Percentiles rank a stretch among this genome's conserved stretches.
Conservation (phyloP, 345 rosid genomes). For the Geranium rotundifolium region DNA sequence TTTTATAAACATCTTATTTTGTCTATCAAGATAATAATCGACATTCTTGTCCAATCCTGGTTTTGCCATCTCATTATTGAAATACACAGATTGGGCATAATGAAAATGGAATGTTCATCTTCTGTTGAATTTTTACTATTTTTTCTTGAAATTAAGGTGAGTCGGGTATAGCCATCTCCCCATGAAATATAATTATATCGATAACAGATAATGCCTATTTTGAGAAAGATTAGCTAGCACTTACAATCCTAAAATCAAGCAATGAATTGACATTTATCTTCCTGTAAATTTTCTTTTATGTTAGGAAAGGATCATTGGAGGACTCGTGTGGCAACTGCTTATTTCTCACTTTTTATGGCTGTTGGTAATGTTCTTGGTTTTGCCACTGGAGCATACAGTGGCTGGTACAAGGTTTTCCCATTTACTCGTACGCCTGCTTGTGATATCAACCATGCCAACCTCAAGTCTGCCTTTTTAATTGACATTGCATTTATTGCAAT, state of each 20-base stretch:
- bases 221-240: too few species aligned
- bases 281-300: slow-evolving; percentile 17
- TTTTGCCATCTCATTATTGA: neutral
- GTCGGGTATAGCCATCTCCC: too few species aligned
- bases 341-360: slow-evolving; percentile 91
- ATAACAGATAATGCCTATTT: too few species aligned
- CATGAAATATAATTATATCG: too few species aligned
- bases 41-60: neutral
- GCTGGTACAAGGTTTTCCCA: slow-evolving; percentile 78
- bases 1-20: neutral
- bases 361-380: slow-evolving; percentile 85
- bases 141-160: neutral
- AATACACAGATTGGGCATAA: neutral
- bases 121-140: neutral
- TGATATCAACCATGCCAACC: slow-evolving; percentile 72
- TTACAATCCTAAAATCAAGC: neutral
- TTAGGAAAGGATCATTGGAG: slow-evolving; percentile 82
- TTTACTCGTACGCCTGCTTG: slow-evolving; percentile 72
- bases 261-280: slow-evolving; percentile 10
- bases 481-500: slow-evolving; percentile 55
- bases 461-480: slow-evolving; percentile 84
- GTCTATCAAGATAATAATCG: too few species aligned
- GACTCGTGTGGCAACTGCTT: slow-evolving; percentile 88
- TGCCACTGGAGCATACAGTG: slow-evolving; percentile 80
- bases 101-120: neutral